Evolutionary conservation across 2,329 filamentous ascomycete genomes (phyloP).

Genomic region (Cercospora nicotianae): DNA sequence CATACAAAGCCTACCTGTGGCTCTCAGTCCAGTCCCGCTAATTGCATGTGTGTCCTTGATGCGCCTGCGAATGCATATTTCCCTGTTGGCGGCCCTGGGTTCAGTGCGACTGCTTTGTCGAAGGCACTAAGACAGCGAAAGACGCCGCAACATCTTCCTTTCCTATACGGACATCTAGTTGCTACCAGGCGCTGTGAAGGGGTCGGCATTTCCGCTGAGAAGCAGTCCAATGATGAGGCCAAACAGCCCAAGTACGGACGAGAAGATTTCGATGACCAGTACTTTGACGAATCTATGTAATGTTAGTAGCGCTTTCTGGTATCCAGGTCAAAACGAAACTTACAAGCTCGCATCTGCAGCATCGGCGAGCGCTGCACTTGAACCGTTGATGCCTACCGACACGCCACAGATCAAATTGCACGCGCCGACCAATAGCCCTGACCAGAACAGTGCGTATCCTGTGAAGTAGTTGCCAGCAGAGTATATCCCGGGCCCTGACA

Average conservation of each 20-base stretch:
- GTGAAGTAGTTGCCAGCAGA: slow-evolving; percentile 85
- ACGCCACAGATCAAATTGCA: slow-evolving; percentile 97
- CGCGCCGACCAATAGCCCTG: slow-evolving; percentile 86
- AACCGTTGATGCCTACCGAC: slow-evolving; percentile 96
- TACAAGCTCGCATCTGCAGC: slow-evolving; percentile 88
- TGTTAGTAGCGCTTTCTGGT: slow-evolving; percentile 14
- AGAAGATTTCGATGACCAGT: slow-evolving; percentile 98
- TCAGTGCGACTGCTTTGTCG: too few species aligned
- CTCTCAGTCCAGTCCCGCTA: not conserved
- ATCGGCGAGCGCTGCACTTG: slow-evolving; percentile 92
- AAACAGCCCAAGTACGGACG: slow-evolving; percentile 92
- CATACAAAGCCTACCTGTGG: slow-evolving; percentile 13
- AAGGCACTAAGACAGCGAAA: not conserved
- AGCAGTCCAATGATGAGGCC: slow-evolving; percentile 93
- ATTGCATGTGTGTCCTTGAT: not conserved
- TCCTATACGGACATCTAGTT: not conserved
- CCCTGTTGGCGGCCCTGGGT: too few species aligned
- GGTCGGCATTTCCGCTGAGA: slow-evolving; percentile 76
- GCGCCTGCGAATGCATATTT: slow-evolving; percentile 9
- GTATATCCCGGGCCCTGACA: slow-evolving; percentile 65
- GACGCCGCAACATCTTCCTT: not conserved
- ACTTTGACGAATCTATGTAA: slow-evolving; percentile 87
- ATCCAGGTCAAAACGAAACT: slow-evolving; percentile 41
- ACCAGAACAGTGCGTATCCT: slow-evolving; percentile 94
- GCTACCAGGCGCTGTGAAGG: slow-evolving; percentile 55